A percentile compares a stretch with the other conserved stretches of the same genome.
Evolutionary conservation across 1,284 basidiomycete genomes (phyloP).

Genomic region (Rhodotorula sp.): DNA sequence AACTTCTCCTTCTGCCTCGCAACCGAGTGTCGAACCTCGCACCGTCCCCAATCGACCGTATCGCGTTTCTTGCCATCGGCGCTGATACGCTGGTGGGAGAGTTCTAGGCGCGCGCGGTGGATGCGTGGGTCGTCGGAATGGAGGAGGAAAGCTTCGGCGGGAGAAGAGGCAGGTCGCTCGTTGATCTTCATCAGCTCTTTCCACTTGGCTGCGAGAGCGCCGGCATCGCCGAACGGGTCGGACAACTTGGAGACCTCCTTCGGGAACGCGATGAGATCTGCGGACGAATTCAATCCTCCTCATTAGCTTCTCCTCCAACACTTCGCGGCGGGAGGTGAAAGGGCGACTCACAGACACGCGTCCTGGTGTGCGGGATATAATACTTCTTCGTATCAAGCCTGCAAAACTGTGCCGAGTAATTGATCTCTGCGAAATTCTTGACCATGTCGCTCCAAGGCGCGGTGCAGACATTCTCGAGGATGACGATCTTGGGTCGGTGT

Average conservation of each 20-base stretch:
- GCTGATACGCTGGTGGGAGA: conserved; percentile 57
- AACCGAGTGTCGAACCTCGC: conserved; percentile 86
- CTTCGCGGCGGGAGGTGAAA: not conserved
- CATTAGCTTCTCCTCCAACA: no score
- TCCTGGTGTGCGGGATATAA: conserved; percentile 92
- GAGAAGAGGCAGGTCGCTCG: conserved; percentile 79
- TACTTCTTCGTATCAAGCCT: conserved; percentile 87
- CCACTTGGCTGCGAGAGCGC: conserved; percentile 57
- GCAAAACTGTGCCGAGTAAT: conserved; percentile 70
- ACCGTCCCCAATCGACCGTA: conserved; percentile 77
- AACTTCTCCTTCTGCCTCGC: conserved; percentile 78
- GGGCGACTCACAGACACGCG: conserved; percentile 61
- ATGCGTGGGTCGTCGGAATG: conserved; percentile 86
- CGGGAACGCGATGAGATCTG: conserved; percentile 70
- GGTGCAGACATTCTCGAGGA: conserved; percentile 88
- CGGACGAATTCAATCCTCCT: not conserved
- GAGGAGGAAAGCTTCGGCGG: conserved; percentile 87
- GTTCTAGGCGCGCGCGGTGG: conserved; percentile 78
- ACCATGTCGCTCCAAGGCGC: conserved; percentile 82
- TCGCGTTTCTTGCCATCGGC: conserved; percentile 55
- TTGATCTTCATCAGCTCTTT: conserved; percentile 63
- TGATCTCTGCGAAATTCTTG: conserved; percentile 69
- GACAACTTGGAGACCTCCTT: conserved; percentile 10
- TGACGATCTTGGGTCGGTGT: conserved; percentile 82
- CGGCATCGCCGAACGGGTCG: no score